phyloP scores from a whole-genome alignment of 169 alveolate species.

The Plasmodium coatneyi region DNA sequence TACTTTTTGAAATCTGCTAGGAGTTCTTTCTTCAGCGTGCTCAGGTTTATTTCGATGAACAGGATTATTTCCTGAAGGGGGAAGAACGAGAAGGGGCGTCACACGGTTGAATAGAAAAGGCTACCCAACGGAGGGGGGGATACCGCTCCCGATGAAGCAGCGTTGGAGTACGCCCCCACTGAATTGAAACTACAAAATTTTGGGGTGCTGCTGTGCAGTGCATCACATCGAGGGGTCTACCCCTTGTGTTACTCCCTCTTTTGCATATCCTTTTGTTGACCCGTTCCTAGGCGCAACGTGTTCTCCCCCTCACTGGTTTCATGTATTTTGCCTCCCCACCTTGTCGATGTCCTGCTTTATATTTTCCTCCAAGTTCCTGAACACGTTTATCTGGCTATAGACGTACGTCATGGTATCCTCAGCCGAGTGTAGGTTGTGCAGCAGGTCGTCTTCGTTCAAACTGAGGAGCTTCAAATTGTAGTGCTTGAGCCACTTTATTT shows the following conservation, averaged over 20 bases:
- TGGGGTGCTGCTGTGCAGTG: neutral
- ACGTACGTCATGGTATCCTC: conserved; percentile 71
- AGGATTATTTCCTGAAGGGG: conserved; percentile 32
- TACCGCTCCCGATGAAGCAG: neutral
- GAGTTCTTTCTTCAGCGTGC: conserved; percentile 53
- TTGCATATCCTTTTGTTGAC: neutral
- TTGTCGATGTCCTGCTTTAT: conserved; percentile 61
- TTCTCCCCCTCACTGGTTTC: neutral
- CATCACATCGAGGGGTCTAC: neutral
- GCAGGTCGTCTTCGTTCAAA: conserved; percentile 29
- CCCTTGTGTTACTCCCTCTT: neutral
- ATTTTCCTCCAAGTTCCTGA: conserved; percentile 67
- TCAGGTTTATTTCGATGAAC: conserved; percentile 68
- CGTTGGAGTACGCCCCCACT: neutral
- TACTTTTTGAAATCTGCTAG: conserved; percentile 37
- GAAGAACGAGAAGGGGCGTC: neutral
- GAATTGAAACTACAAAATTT: neutral
- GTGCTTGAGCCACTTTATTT: conserved; percentile 66
- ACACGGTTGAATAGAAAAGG: neutral
- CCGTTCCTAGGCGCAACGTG: neutral
- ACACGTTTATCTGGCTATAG: conserved; percentile 30
- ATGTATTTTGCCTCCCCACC: neutral
- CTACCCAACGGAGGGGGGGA: neutral
- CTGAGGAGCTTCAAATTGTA: conserved; percentile 54
- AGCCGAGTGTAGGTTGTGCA: conserved; percentile 30